Base-by-base conservation (phyloP, 805 yeast species). In the Lipomyces sp. region DNA sequence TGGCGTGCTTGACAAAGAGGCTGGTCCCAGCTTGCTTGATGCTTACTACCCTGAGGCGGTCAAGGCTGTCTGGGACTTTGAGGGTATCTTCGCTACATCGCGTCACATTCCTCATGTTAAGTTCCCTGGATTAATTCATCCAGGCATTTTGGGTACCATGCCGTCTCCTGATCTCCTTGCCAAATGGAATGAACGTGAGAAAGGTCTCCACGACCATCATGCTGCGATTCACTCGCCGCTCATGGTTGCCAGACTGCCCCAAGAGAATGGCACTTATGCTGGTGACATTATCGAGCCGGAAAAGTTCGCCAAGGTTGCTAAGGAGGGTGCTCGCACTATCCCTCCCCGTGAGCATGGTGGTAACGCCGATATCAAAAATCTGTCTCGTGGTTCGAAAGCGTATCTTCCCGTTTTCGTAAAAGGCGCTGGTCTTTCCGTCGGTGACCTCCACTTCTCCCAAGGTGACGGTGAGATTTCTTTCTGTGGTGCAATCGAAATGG, bases 401-500 rank as follows among this genome's bases (percentile, higher is more conserved):
- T 83, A 81, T 69, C 76, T 83, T 57, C 86, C 86, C 2, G 82
- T 81, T 34, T 76, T 82, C 71, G 80, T 82, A 30, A 73, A 74
- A n/a, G 86, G 86, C 10, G 86, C 83, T 50, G 80, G 80, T 68
- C 76, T 83, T 30, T 79, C 83, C 37, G 75, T 83, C 42, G 86
- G 86, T 6, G 86, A 83, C 68, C 70, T 83, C 42, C 86, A 83
- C 71, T 83, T 83, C 73, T 80, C 83, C 30, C 85, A 82, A 73
- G 86, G 86, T 24, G 85, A 83, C 69, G 86, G 85, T 18, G 86
- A 83, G 67, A 82, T 83, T 53, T 80, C 85, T 4, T 83, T 83
- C 70, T 83, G 86, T 73, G 86, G 86, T 50, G 86, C 84, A 8
- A 82, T 83, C 70, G 86, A 83, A 71, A 83, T 82, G 85, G 78